Base-by-base conservation (phyloP, 2,329 filamentous ascomycete genomes). In the Colletotrichum tanaceti region DNA sequence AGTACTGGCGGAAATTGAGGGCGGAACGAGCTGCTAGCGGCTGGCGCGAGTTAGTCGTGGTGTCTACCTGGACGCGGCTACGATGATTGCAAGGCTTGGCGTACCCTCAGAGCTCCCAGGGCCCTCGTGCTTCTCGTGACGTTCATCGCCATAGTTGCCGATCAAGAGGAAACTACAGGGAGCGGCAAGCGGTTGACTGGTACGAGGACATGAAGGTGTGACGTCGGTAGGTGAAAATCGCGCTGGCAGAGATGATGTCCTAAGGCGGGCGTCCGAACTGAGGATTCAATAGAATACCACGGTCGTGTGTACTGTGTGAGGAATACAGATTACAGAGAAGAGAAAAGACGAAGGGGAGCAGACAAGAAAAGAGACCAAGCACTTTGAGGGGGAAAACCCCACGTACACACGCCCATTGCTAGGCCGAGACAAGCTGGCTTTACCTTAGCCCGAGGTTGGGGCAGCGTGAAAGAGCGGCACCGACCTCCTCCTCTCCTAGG, bases 21-120 rank as follows among this genome's bases (percentile, higher is more conserved):
- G 73, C 71, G 65, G 73, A 77, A 59, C 78, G 77, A 62, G 78
- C 68, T 53, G 70, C 54, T 55, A 71, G 38, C 38, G 68, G 68
- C 70, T 71, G 35, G 38, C 49, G 18, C 10, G 11, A 18, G 68
- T 71, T n/a, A 71, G 68, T 28, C 3, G 13, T 6, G 7, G 24
- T n/a, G 16, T 10, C 24, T 39, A 9, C 11, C 16, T 1, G 24
- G 24, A 13, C 10, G 11, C 10, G 4, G 18, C 10, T 20, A 4
- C 24, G 39, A 9, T 32, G 14, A 18, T 9, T 16, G 18, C 14
- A 20, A 32, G 32, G 10, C 24, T 41, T 1, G 0, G 76, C 84
- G 77, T 82, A 92, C 91, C 82, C 87, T 88, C 67, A 91, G 79
- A 73, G 86, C 87, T 79, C 87, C 84, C 73, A 92, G 79, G 74